These are phyloP conservation scores for Copromyces sp. DNA, from an alignment of 495 filamentous ascomycete genomes.

Conservation along the genomic window DNA sequence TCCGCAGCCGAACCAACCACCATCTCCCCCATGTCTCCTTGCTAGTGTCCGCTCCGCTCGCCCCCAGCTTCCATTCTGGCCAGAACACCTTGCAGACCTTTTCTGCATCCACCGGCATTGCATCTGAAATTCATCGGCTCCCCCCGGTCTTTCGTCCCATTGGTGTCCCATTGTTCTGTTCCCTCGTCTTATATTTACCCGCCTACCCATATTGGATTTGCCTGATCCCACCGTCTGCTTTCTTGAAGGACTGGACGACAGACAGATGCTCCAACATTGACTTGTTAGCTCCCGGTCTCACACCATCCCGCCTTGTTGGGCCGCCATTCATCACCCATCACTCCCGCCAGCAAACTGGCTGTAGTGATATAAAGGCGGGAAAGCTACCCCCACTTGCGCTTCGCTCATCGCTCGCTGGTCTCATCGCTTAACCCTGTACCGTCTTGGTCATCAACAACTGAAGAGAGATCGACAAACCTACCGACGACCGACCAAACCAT, in stretches of 20 bases:
- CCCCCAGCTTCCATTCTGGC: conserved; percentile 1
- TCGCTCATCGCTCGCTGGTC: neutral
- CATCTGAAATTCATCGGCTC: conserved; percentile 16
- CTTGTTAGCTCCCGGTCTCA: neutral
- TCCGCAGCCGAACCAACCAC: neutral
- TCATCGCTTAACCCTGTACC: neutral
- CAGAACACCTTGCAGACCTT: neutral
- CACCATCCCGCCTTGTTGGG: neutral
- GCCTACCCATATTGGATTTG: conserved; percentile 22
- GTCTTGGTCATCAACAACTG: neutral
- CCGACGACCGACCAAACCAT: neutral
- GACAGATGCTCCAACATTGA: neutral
- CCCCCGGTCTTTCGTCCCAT: conserved; percentile 13
- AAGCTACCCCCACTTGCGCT: neutral
- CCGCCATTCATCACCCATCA: neutral
- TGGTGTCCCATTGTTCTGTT: conserved; percentile 15
- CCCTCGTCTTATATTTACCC: conserved; percentile 26
- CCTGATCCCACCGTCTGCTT: neutral
- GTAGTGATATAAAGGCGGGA: neutral
- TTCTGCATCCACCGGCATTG: conserved; percentile 18
- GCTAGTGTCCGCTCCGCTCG: neutral
- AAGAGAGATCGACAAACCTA: neutral
- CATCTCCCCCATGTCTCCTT: neutral
- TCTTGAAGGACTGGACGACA: neutral
- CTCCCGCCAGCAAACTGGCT: neutral